Conservation (phyloP, 2,329 filamentous ascomycete genomes). For the Corniculantispora saksenae region DNA sequence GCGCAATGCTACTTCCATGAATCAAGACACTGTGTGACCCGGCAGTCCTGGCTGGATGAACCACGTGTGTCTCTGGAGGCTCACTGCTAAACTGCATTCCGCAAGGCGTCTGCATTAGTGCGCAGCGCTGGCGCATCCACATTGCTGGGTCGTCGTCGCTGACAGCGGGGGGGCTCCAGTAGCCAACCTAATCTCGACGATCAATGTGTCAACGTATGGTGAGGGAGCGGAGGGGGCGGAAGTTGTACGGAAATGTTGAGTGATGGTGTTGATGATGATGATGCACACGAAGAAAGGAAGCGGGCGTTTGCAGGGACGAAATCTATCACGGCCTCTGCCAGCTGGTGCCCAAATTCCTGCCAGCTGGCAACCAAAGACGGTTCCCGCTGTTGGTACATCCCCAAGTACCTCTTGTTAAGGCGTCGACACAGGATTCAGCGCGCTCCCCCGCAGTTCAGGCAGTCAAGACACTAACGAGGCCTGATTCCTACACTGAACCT, state of each 20-base stretch:
- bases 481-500: not conserved
- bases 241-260: constrained; percentile 10
- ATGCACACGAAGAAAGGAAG: not conserved
- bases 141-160: constrained; percentile 12
- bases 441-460: constrained; percentile 1
- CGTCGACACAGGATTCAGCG: not conserved
- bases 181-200: constrained; percentile 33
- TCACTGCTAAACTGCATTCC: constrained; percentile 8
- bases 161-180: constrained; percentile 8
- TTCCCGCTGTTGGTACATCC: not conserved
- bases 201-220: constrained; percentile 19
- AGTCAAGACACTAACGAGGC: constrained; percentile 2
- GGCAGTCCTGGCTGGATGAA: not conserved
- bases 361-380: not conserved
- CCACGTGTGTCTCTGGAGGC: not conserved
- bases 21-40: not conserved
- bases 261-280: not conserved
- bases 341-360: not conserved
- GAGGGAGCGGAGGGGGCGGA: not conserved
- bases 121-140: constrained; percentile 6
- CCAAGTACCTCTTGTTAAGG: constrained; percentile 5
- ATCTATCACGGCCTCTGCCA: not conserved
- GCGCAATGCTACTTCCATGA: not conserved
- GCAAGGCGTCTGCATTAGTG: constrained; percentile 17
- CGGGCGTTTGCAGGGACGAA: constrained; percentile 1